Conservation (phyloP, 805 yeast genomes). For the Candida boleticola region DNA sequence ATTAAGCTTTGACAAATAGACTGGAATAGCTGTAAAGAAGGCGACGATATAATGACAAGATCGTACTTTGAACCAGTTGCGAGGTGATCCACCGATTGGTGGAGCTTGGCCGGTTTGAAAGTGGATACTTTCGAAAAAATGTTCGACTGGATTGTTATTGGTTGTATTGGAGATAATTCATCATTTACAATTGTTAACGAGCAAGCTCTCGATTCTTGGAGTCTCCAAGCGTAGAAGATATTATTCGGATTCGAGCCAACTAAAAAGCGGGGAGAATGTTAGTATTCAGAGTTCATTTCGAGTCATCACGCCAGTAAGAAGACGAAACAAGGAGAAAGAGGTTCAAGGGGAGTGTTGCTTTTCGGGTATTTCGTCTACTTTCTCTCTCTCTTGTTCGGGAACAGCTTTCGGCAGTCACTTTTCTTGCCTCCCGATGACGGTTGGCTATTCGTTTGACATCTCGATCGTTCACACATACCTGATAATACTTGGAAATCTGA, state of each 20-base stretch:
- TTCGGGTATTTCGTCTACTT: too few species aligned
- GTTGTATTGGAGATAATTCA: slow-evolving; percentile 4
- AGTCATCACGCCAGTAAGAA: too few species aligned
- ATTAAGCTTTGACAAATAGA: slow-evolving; percentile 20
- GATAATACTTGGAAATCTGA: slow-evolving; percentile 19
- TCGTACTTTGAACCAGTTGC: slow-evolving; percentile 23
- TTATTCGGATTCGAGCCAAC: slow-evolving; percentile 60
- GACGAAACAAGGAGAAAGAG: too few species aligned
- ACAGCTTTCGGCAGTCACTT: too few species aligned
- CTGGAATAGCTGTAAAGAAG: slow-evolving; percentile 41
- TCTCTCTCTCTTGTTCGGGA: too few species aligned
- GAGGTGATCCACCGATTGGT: slow-evolving; percentile 12
- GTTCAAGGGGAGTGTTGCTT: too few species aligned
- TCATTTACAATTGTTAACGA: slow-evolving; percentile 37
- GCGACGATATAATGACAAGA: slow-evolving; percentile 32
- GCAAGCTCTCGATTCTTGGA: slow-evolving; percentile 42
- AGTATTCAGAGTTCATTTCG: not conserved
- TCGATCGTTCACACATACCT: slow-evolving; percentile 21
- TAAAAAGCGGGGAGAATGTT: slow-evolving; percentile 15
- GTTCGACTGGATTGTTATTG: slow-evolving; percentile 15
- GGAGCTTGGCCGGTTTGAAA: slow-evolving; percentile 16
- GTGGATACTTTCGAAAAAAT: slow-evolving; percentile 9
- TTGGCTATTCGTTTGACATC: too few species aligned
- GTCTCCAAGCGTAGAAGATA: slow-evolving; percentile 58
- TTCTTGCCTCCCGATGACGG: too few species aligned